Percentiles rank a stretch among this genome's conserved stretches.
Evolutionary conservation across 495 filamentous ascomycete genomes (phyloP).

Genomic region (Talaromyces borbonicus): DNA sequence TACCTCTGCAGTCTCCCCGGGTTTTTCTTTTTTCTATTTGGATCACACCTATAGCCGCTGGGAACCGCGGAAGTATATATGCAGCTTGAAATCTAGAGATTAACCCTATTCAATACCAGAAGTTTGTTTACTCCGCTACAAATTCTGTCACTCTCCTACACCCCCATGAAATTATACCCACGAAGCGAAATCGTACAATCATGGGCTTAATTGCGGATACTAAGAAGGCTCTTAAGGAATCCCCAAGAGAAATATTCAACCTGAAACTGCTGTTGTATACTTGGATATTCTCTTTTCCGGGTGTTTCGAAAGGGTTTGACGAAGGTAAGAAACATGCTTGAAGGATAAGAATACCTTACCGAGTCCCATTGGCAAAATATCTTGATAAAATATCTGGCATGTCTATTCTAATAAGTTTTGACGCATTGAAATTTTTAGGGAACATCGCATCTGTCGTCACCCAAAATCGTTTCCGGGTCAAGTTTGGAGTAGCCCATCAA

Average conservation of each 20-base stretch:
- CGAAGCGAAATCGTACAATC: slow-evolving; percentile 22
- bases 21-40: neutral
- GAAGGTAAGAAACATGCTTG: slow-evolving; percentile 14
- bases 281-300: slow-evolving; percentile 14
- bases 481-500: slow-evolving; percentile 42
- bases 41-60: too few species aligned
- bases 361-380: too few species aligned
- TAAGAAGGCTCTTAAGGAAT: slow-evolving; percentile 23
- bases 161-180: neutral
- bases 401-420: neutral
- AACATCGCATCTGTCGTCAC: slow-evolving; percentile 17
- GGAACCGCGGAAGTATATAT: neutral
- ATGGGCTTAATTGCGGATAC: slow-evolving; percentile 53
- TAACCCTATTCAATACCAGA: neutral
- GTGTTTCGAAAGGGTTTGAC: slow-evolving; percentile 16
- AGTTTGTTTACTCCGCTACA: neutral
- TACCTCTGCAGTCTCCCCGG: neutral
- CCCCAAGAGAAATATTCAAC: slow-evolving; percentile 15
- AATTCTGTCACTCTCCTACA: neutral
- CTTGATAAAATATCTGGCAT: too few species aligned
- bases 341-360: too few species aligned
- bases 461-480: slow-evolving; percentile 14
- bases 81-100: neutral
- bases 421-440: neutral
- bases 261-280: slow-evolving; percentile 14